These are phyloP conservation scores for Podospora pseudopauciseta DNA, from an alignment of 495 filamentous ascomycete genomes.

Conservation along the genomic window DNA sequence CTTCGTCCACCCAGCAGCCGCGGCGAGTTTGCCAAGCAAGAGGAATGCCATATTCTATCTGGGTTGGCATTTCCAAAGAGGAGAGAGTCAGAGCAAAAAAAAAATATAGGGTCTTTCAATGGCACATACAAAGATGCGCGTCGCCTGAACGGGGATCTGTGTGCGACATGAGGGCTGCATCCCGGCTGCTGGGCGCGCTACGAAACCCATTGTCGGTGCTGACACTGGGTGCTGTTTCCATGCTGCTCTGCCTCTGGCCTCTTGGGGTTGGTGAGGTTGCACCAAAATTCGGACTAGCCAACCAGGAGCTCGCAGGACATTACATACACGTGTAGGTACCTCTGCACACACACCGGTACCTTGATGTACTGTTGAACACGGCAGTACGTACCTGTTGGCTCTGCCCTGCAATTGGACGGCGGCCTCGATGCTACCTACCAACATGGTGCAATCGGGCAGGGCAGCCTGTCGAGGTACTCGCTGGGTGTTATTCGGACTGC, in stretches of 20 bases:
- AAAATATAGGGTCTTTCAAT: background rate
- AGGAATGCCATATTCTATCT: no score
- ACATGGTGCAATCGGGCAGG: background rate
- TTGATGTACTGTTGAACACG: constrained; percentile 27
- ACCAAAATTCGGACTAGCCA: constrained; percentile 6
- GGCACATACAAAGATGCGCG: constrained; percentile 5
- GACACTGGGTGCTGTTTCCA: constrained; percentile 8
- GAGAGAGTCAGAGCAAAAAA: background rate
- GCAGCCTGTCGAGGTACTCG: constrained; percentile 15
- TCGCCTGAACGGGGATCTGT: constrained; percentile 9
- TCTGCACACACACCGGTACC: constrained; percentile 29
- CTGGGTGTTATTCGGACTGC: background rate
- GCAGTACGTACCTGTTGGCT: constrained; percentile 1
- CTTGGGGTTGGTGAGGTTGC: constrained; percentile 14
- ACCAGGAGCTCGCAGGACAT: background rate
- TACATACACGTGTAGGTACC: constrained; percentile 24
- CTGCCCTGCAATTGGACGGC: background rate
- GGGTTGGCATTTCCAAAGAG: background rate
- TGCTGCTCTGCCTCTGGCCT: constrained; percentile 1
- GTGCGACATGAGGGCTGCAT: constrained; percentile 16
- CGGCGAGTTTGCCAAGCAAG: background rate
- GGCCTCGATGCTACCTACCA: constrained; percentile 14
- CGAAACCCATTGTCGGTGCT: constrained; percentile 17
- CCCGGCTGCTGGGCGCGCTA: constrained; percentile 21
- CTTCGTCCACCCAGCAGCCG: background rate